Evolutionary conservation across 208 protist species (phyloP).

Genomic region (Trichomonas vaginalis): DNA sequence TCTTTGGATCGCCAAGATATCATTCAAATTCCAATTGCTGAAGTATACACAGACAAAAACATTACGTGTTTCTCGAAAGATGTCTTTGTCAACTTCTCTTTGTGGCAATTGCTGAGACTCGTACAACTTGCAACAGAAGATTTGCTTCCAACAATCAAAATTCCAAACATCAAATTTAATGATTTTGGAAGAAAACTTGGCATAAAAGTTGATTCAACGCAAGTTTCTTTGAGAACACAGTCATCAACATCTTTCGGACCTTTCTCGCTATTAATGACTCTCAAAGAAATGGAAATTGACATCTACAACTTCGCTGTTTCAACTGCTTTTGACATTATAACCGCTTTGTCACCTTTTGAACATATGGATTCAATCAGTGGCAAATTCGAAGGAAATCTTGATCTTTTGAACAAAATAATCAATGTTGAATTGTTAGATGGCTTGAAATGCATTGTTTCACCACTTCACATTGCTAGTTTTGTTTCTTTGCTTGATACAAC

Average conservation of each 20-base stretch:
- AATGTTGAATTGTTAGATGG: background rate
- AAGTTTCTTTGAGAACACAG: background rate
- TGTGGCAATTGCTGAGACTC: background rate
- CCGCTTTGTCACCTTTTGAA: background rate
- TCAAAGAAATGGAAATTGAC: background rate
- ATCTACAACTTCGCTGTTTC: background rate
- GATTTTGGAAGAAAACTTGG: background rate
- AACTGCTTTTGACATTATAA: background rate
- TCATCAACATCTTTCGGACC: background rate
- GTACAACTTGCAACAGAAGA: background rate
- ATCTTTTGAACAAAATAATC: background rate
- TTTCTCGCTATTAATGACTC: background rate
- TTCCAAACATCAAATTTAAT: background rate
- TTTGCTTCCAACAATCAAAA: background rate
- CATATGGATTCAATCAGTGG: background rate
- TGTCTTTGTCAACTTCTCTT: background rate
- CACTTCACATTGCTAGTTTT: background rate
- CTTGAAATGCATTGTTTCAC: background rate
- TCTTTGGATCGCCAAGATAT: background rate
- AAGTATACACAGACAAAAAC: background rate
- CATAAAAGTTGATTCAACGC: background rate
- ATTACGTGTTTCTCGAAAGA: background rate
- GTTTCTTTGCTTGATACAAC: background rate
- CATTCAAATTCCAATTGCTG: background rate
- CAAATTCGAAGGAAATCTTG: background rate